phyloP scores from a whole-genome alignment of 148 eudicot species.

The Silene uniflora region DNA sequence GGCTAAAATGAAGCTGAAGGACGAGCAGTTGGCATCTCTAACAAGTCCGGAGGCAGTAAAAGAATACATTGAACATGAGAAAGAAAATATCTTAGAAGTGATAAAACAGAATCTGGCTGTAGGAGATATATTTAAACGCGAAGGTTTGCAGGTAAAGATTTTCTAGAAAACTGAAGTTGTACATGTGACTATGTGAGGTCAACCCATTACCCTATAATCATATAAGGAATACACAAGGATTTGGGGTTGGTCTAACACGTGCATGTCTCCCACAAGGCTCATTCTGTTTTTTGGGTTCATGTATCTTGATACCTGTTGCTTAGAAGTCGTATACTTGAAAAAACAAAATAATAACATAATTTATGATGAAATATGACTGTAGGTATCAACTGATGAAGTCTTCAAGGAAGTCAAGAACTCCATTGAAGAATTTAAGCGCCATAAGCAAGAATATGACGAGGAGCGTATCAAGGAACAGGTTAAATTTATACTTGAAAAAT shows the following conservation, averaged over 20 bases:
- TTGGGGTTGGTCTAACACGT: no score
- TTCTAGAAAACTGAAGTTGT: background rate
- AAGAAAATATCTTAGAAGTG: conserved; percentile 58
- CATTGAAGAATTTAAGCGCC: conserved; percentile 68
- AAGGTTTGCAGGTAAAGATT: conserved; percentile 66
- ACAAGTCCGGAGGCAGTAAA: conserved; percentile 72
- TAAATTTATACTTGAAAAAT: background rate
- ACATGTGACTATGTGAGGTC: background rate
- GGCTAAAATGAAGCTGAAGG: conserved; percentile 76
- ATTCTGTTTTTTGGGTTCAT: background rate
- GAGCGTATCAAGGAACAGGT: conserved; percentile 85
- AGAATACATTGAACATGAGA: conserved; percentile 69
- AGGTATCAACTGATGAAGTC: conserved; percentile 80
- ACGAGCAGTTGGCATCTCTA: conserved; percentile 72
- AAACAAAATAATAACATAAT: background rate
- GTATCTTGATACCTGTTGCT: background rate
- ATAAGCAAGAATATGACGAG: conserved; percentile 83
- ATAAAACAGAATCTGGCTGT: conserved; percentile 91
- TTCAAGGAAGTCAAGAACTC: conserved; percentile 85
- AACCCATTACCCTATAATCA: no score
- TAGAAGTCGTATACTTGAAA: background rate
- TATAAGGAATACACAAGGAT: no score
- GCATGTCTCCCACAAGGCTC: no score
- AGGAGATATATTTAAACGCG: conserved; percentile 90
- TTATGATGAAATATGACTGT: conserved; percentile 18